A percentile compares a stretch with the other conserved stretches of the same genome.
These are phyloP conservation scores for Phytophthora rubi DNA, from an alignment of 352 stramenopile species.

Conservation along the genomic window DNA sequence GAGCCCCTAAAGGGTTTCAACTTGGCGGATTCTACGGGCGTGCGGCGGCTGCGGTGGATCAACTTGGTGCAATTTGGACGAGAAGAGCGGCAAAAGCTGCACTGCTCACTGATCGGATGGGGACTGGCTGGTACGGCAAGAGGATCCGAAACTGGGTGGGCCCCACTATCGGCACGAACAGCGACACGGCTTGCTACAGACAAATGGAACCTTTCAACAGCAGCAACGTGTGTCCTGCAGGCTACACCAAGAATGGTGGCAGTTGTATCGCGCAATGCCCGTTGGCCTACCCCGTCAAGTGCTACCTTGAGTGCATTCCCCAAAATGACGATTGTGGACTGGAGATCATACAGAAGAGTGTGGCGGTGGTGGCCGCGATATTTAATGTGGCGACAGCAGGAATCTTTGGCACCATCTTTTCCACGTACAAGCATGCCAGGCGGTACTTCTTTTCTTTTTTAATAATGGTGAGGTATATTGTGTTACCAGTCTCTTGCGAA, in stretches of 20 bases:
- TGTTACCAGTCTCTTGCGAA: no score
- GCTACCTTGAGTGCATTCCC: conserved; percentile 18
- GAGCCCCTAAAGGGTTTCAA: conserved; percentile 28
- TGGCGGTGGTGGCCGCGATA: conserved; percentile 13
- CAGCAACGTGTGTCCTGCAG: conserved; percentile 17
- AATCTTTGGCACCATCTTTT: conserved; percentile 21
- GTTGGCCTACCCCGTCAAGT: conserved; percentile 44
- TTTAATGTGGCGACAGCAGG: conserved; percentile 33
- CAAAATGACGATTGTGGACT: conserved; percentile 19
- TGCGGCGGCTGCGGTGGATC: conserved; percentile 19
- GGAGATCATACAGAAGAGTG: conserved; percentile 13
- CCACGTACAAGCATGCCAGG: conserved; percentile 2
- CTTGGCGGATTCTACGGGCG: conserved; percentile 37
- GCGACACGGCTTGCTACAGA: conserved; percentile 27
- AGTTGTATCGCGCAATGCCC: conserved; percentile 38
- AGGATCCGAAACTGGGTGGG: conserved; percentile 41
- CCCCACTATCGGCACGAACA: conserved; percentile 16
- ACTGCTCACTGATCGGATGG: conserved; percentile 31
- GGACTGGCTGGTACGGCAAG: conserved; percentile 31
- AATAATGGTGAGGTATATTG: no score
- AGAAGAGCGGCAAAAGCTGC: conserved; percentile 17
- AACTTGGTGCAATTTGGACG: conserved; percentile 38
- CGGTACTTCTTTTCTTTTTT: conserved; percentile 27
- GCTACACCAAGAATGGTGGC: conserved; percentile 8
- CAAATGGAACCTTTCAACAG: conserved; percentile 18